phyloP scores from a whole-genome alignment of 2,329 filamentous ascomycete genomes.

The Pseudohalonectria lignicola region DNA sequence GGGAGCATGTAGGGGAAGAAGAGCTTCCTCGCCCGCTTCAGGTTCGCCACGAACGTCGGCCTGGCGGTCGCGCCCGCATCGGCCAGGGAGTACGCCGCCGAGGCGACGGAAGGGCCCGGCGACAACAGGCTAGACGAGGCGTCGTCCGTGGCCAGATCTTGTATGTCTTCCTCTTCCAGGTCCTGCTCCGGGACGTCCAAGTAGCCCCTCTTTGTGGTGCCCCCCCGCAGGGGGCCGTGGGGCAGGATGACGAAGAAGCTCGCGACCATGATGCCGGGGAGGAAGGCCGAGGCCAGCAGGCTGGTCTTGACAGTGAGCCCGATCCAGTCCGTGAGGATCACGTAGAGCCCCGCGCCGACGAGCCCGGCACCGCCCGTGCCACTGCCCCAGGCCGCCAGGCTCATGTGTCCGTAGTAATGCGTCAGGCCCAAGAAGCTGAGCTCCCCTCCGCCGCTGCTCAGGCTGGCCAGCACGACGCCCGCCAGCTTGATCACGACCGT shows the following conservation, averaged over 20 bases:
- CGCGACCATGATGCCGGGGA: conserved; percentile 73
- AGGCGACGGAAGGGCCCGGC: conserved; percentile 26
- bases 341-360: conserved; percentile 79
- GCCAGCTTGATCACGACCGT: conserved; percentile 66
- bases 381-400: conserved; percentile 83
- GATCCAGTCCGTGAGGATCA: conserved; percentile 71
- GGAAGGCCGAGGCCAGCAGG: conserved; percentile 63
- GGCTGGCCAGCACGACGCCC: conserved; percentile 74
- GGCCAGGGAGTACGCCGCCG: conserved; percentile 25
- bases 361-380: conserved; percentile 86
- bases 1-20: conserved; percentile 83
- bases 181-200: conserved; percentile 35
- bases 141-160: conserved; percentile 22
- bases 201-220: conserved; percentile 31
- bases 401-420: conserved; percentile 83
- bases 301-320: conserved; percentile 64
- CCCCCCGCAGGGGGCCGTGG: conserved; percentile 46
- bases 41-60: conserved; percentile 30
- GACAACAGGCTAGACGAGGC: conserved; percentile 38
- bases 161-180: conserved; percentile 21
- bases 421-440: conserved; percentile 84
- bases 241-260: conserved; percentile 82
- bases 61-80: conserved; percentile 9
- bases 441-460: conserved; percentile 81
- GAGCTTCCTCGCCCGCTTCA: conserved; percentile 57